Conservation (phyloP, 768 basidiomycete species). For the Mycena latifolia region DNA sequence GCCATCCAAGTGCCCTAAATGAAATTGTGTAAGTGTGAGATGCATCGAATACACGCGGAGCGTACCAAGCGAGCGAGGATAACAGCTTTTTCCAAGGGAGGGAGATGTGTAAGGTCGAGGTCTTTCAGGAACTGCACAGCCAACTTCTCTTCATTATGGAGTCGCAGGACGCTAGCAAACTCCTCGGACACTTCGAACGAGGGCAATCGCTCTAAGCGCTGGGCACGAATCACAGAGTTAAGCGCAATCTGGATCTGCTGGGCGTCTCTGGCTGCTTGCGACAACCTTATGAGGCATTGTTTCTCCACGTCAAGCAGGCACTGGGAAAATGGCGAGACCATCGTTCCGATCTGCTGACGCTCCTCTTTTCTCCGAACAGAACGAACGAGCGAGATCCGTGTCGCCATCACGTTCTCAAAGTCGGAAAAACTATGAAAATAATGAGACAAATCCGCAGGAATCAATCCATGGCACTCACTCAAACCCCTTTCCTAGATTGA, state of each 20-base stretch:
- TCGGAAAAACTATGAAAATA: slow-evolving; percentile 70
- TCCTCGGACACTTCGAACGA: slow-evolving; percentile 76
- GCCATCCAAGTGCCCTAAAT: slow-evolving; percentile 91
- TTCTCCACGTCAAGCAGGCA: slow-evolving; percentile 73
- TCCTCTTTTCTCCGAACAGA: slow-evolving; percentile 78
- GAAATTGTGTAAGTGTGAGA: background rate
- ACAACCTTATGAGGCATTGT: slow-evolving; percentile 77
- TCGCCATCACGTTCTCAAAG: slow-evolving; percentile 84
- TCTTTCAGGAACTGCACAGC: slow-evolving; percentile 81
- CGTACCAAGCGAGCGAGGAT: slow-evolving; percentile 77
- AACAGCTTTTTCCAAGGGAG: slow-evolving; percentile 49
- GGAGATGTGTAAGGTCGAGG: slow-evolving; percentile 42
- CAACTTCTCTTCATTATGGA: slow-evolving; percentile 84
- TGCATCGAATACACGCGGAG: slow-evolving; percentile 13
- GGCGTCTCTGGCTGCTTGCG: slow-evolving; percentile 75
- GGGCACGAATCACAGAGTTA: slow-evolving; percentile 86
- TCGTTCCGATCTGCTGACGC: slow-evolving; percentile 80
- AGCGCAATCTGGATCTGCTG: slow-evolving; percentile 85
- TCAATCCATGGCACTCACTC: slow-evolving; percentile 63
- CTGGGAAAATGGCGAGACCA: slow-evolving; percentile 65
- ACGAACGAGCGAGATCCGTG: slow-evolving; percentile 84
- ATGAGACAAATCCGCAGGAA: background rate
- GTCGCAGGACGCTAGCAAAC: slow-evolving; percentile 92
- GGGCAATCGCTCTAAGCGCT: slow-evolving; percentile 62
- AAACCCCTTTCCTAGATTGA: slow-evolving; percentile 65